Evolutionary conservation across 768 basidiomycete genomes (phyloP), one percentile per base, ranked within the genome.

Genomic region (Lentinula edodes): DNA sequence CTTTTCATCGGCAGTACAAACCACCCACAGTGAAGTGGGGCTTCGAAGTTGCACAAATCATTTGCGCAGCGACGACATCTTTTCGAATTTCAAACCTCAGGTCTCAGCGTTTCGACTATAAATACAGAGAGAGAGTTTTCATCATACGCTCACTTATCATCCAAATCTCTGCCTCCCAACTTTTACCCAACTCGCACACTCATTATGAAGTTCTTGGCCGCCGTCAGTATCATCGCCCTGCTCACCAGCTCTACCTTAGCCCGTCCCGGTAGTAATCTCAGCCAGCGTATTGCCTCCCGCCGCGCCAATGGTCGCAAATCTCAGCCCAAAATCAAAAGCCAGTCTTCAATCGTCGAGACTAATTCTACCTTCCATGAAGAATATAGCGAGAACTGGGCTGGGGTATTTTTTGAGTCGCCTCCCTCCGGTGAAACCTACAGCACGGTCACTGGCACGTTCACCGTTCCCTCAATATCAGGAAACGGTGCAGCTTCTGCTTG

Each of bases 401-500:
- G 56, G 3, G 56, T 48, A 1, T 39, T 58, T 15, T 42, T 58
- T 5, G 56, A 58, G 45, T 42, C 23, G 5, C 48, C 61, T 15
- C 42, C 52, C 18, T 23, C 52, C 45, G 38, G 51, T n/a, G 39
- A 23, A 34, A 45, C 61, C n/a, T 61, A 55, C 38, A 61, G 20
- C 52, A 23, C 61, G 6, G 52, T 61, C 42, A 23, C 43, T 43
- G 61, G 61, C 34, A 61, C 61, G 10, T 61, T 61, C 41, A 48
- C 32, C 18, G 36, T 54, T 13, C 53, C 53, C 12, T 38, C 53
- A 7, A 35, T 39, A 20, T 38, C 35, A 16, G 61, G 61, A 3
- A 52, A 34, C 34, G 61, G 61, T 32, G 61, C 52, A 28, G 61
- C 61, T 12, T 61, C 61, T 34, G 61, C 52, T 6, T 61, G 61